These are phyloP conservation scores for Sparassis latifolia DNA, from an alignment of 1,284 basidiomycete species.

Conservation along the genomic window DNA sequence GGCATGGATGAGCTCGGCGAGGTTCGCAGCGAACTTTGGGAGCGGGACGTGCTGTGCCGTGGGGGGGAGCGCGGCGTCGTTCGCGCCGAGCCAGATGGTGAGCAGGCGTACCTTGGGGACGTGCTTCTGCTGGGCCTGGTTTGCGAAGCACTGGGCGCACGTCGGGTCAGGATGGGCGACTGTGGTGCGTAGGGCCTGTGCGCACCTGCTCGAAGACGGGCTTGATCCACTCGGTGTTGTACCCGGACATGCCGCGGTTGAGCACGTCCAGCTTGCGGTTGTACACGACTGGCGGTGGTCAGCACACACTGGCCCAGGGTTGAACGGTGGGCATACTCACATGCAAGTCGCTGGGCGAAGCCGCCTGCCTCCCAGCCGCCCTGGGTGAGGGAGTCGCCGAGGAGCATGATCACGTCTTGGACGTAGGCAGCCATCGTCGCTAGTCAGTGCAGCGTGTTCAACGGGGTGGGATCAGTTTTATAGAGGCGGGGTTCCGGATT, in stretches of 20 bases:
- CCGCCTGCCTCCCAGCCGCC: conserved; percentile 52
- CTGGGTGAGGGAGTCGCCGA: conserved; percentile 76
- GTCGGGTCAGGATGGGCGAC: background rate
- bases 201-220: conserved; percentile 72
- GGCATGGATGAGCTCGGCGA: conserved; percentile 55
- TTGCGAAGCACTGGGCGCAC: conserved; percentile 44
- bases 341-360: conserved; percentile 54
- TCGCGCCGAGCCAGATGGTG: conserved; percentile 87
- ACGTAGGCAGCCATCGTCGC: conserved; percentile 46
- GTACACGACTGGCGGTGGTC: conserved; percentile 52
- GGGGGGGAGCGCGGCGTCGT: conserved; percentile 46
- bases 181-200: background rate
- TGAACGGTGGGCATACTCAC: conserved; percentile 33
- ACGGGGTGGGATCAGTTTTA: no score
- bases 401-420: conserved; percentile 62
- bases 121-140: conserved; percentile 39
- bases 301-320: background rate
- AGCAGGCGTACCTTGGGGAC: conserved; percentile 65
- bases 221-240: conserved; percentile 80
- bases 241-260: conserved; percentile 77
- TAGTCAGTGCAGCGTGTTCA: no score
- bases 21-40: conserved; percentile 58
- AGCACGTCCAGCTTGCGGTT: conserved; percentile 75
- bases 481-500: no score
- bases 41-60: conserved; percentile 65